Conservation (phyloP, 306 rosid species). For the Glycine tomentella region DNA sequence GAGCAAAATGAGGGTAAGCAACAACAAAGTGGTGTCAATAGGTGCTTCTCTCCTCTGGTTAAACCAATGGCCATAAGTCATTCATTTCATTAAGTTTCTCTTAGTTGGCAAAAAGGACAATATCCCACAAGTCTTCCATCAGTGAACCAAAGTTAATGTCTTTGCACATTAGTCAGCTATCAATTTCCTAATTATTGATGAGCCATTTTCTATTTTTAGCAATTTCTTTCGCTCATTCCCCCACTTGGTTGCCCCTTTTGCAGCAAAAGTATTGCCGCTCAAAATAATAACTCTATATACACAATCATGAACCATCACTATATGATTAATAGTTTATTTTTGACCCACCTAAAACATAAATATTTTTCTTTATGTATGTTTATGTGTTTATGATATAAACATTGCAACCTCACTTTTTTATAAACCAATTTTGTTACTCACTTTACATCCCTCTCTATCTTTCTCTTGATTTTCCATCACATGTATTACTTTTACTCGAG, state of each 20-base stretch:
- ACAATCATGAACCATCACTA: slow-evolving; percentile 15
- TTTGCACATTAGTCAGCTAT: slow-evolving; percentile 44
- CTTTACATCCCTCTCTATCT: not conserved
- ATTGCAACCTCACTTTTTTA: not conserved
- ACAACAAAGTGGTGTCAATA: slow-evolving; percentile 38
- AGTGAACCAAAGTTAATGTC: slow-evolving; percentile 42
- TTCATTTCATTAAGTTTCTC: slow-evolving; percentile 44
- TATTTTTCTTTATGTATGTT: not conserved
- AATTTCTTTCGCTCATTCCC: slow-evolving; percentile 26
- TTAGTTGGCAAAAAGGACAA: slow-evolving; percentile 53
- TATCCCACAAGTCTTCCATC: slow-evolving; percentile 42
- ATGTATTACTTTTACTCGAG: not conserved
- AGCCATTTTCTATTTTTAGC: slow-evolving; percentile 33
- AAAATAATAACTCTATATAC: slow-evolving; percentile 16
- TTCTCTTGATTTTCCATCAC: not conserved
- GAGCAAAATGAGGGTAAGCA: slow-evolving; percentile 48
- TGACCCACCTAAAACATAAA: not conserved
- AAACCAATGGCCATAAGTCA: slow-evolving; percentile 45
- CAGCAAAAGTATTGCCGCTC: slow-evolving; percentile 35
- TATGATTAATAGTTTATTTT: not conserved
- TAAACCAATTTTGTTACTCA: not conserved
- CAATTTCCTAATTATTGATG: slow-evolving; percentile 44
- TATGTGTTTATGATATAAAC: not conserved
- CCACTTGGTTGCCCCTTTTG: slow-evolving; percentile 40
- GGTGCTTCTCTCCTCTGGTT: slow-evolving; percentile 41